Conservation (phyloP, 2,329 filamentous ascomycete genomes). For the Cladosporium sp. region DNA sequence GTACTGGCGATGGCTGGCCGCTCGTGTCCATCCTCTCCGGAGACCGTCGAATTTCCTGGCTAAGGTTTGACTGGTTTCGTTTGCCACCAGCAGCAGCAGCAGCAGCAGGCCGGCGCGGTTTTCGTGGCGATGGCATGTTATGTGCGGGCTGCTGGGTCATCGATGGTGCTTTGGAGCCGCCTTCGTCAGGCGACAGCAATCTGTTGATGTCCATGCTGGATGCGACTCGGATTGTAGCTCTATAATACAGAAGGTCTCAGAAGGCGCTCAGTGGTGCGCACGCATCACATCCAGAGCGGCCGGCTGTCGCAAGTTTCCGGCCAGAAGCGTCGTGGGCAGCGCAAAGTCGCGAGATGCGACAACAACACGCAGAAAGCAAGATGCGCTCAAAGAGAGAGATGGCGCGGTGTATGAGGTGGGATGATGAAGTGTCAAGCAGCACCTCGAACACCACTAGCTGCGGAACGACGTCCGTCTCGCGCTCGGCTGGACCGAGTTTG, state of each 20-base stretch:
- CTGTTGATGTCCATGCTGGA: slow-evolving; percentile 47
- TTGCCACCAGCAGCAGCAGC: slow-evolving; percentile 25
- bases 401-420: not conserved
- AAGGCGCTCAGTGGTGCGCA: not conserved
- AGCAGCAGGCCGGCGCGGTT: slow-evolving; percentile 17
- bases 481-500: slow-evolving; percentile 3
- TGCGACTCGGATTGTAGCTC: not conserved
- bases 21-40: slow-evolving; percentile 30
- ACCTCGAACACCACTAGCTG: not conserved
- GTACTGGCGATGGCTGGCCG: slow-evolving; percentile 13
- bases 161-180: slow-evolving; percentile 25
- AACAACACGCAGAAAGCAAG: not conserved
- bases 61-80: slow-evolving; percentile 37
- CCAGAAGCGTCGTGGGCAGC: not conserved
- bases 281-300: slow-evolving; percentile 3
- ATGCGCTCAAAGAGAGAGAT: not conserved
- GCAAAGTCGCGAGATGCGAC: not conserved
- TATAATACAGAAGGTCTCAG: not conserved
- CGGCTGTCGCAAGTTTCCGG: not conserved
- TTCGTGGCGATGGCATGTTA: slow-evolving; percentile 9
- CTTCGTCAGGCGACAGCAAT: slow-evolving; percentile 45
- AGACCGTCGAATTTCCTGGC: slow-evolving; percentile 35
- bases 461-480: not conserved
- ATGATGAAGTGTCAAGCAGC: not conserved
- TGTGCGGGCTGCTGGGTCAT: not conserved